phyloP scores from a whole-genome alignment of 2,329 filamentous ascomycete genomes.

The Ophiostoma sp. region DNA sequence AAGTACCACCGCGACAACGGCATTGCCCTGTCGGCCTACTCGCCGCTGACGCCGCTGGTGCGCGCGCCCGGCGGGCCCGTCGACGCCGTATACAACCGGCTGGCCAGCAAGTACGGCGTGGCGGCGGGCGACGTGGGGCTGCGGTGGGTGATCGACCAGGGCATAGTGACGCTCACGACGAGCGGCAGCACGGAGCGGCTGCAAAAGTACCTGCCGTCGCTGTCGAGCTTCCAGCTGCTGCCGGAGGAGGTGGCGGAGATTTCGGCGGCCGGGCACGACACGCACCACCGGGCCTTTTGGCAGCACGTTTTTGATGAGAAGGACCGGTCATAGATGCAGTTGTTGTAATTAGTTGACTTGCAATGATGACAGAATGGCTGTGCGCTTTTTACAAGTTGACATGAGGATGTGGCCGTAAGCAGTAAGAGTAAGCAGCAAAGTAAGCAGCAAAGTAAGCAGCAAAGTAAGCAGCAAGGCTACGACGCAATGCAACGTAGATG shows the following conservation, averaged over 20 bases:
- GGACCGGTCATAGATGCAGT: conserved; percentile 36
- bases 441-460: not conserved
- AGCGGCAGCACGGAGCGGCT: conserved; percentile 55
- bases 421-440: not conserved
- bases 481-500: not conserved
- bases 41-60: conserved; percentile 48
- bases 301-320: conserved; percentile 46
- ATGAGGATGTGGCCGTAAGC: not conserved
- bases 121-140: conserved; percentile 52
- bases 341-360: not conserved
- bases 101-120: conserved; percentile 56
- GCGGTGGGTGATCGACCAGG: conserved; percentile 57
- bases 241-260: conserved; percentile 55
- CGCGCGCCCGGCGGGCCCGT: conserved; percentile 50
- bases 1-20: conserved; percentile 52
- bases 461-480: not conserved
- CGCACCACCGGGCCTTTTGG: conserved; percentile 60
- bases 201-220: conserved; percentile 47
- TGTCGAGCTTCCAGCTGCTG: conserved; percentile 54
- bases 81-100: conserved; percentile 44
- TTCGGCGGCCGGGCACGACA: conserved; percentile 50
- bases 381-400: not conserved
- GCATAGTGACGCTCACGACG: conserved; percentile 54
- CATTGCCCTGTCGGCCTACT: conserved; percentile 55
- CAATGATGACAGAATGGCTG: not conserved